phyloP scores from a whole-genome alignment of 2,329 filamentous ascomycete genomes.

The Chaetothyriales sp. region DNA sequence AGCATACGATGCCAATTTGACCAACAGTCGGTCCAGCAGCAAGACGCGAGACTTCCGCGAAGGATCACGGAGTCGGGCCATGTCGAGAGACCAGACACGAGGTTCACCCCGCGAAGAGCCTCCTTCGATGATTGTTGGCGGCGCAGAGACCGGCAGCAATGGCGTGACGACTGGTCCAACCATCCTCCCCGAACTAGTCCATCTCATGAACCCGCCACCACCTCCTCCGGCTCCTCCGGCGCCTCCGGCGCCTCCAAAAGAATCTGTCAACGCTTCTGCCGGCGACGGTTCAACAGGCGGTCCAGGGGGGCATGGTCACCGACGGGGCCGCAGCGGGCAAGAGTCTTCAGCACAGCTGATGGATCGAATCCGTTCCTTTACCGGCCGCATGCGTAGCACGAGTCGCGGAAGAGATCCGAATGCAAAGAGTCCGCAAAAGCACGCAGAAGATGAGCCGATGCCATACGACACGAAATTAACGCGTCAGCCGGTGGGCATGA shows the following conservation, averaged over 20 bases:
- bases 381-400: conserved; percentile 44
- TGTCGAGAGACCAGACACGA: conserved; percentile 18
- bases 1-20: conserved; percentile 13
- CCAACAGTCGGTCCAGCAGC: conserved; percentile 28
- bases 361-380: conserved; percentile 38
- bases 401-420: conserved; percentile 32
- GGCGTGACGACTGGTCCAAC: conserved; percentile 24
- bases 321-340: conserved; percentile 41
- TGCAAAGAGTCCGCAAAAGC: conserved; percentile 6
- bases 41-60: conserved; percentile 22
- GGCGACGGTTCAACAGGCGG: conserved; percentile 17
- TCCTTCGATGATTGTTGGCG: conserved; percentile 4
- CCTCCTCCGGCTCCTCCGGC: conserved; percentile 34
- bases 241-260: conserved; percentile 13
- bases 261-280: conserved; percentile 21
- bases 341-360: conserved; percentile 35
- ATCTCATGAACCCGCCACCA: conserved; percentile 42
- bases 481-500: neutral
- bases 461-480: conserved; percentile 5
- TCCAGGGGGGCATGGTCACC: conserved; percentile 28
- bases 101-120: conserved; percentile 4
- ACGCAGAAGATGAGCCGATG: conserved; percentile 5
- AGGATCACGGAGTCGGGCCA: conserved; percentile 42
- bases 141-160: neutral
- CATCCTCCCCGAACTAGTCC: conserved; percentile 41